phyloP scores from a whole-genome alignment of 805 yeast genomes.

The Starmerella floricola region DNA sequence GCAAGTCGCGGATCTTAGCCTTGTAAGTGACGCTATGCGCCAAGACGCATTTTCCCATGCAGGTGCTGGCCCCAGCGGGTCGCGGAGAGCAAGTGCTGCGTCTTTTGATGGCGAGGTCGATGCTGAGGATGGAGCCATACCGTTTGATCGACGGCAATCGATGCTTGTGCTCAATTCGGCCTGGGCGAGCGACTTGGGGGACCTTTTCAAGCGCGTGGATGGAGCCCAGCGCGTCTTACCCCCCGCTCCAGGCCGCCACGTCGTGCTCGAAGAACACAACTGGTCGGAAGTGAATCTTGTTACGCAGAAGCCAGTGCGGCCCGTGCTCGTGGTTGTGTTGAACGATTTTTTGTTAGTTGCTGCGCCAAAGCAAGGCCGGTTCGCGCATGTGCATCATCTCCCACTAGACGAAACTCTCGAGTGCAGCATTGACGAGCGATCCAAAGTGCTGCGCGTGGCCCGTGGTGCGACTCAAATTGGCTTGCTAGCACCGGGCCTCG shows the following conservation, averaged over 20 bases:
- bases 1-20: constrained; percentile 47
- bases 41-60: constrained; percentile 40
- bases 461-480: constrained; percentile 35
- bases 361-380: constrained; percentile 39
- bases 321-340: constrained; percentile 61
- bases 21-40: constrained; percentile 46
- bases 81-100: constrained; percentile 4
- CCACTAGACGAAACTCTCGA: constrained; percentile 48
- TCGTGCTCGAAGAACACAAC: constrained; percentile 62
- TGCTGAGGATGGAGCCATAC: background rate
- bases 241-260: constrained; percentile 66
- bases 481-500: constrained; percentile 13
- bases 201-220: constrained; percentile 69
- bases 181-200: constrained; percentile 65
- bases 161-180: constrained; percentile 61
- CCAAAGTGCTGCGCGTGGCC: constrained; percentile 35
- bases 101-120: constrained; percentile 2
- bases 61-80: constrained; percentile 20
- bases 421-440: constrained; percentile 21
- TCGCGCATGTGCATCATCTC: constrained; percentile 69
- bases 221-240: constrained; percentile 78
- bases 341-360: constrained; percentile 73
- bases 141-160: constrained; percentile 48
- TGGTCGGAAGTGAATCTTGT: constrained; percentile 83
- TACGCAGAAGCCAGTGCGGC: constrained; percentile 67